Evolutionary conservation across 164 flowering plant species (phyloP).

Genomic region (Tetracentron sinense): DNA sequence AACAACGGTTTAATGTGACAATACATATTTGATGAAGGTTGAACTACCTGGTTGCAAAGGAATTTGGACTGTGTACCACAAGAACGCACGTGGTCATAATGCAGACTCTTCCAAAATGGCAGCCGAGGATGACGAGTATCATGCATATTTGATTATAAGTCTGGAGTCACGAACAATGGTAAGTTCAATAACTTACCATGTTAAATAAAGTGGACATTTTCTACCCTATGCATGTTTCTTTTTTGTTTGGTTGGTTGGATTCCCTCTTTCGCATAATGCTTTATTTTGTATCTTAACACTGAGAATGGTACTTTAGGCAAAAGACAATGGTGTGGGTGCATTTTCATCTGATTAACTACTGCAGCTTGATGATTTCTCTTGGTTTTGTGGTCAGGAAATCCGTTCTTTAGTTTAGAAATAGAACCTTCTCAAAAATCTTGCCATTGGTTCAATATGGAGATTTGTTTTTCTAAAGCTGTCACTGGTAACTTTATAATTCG

Average conservation of each 20-base stretch:
- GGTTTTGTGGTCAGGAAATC: background rate
- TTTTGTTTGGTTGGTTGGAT: background rate
- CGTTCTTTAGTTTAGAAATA: background rate
- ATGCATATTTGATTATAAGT: conserved; percentile 95
- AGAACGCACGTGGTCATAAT: conserved; percentile 64
- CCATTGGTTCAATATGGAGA: too few species aligned
- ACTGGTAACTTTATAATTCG: too few species aligned
- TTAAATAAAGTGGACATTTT: background rate
- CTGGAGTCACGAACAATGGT: conserved; percentile 96
- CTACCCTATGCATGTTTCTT: background rate
- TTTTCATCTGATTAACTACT: background rate
- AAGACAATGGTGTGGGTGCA: background rate
- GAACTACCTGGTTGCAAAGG: conserved; percentile 92
- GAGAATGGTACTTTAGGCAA: background rate
- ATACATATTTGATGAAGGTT: conserved; percentile 46
- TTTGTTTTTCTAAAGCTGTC: too few species aligned
- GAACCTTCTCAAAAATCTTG: too few species aligned
- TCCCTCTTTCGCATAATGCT: too few species aligned
- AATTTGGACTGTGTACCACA: conserved; percentile 98
- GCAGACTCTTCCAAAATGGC: conserved; percentile 56
- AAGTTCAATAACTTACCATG: conserved; percentile 16
- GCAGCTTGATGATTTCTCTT: background rate
- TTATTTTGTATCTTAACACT: background rate
- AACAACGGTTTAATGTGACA: background rate
- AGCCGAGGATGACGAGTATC: conserved; percentile 84